Percentiles rank a stretch among this genome's conserved stretches.
Conservation (phyloP, 129 eudicot genomes). For the Apium graveolens region DNA sequence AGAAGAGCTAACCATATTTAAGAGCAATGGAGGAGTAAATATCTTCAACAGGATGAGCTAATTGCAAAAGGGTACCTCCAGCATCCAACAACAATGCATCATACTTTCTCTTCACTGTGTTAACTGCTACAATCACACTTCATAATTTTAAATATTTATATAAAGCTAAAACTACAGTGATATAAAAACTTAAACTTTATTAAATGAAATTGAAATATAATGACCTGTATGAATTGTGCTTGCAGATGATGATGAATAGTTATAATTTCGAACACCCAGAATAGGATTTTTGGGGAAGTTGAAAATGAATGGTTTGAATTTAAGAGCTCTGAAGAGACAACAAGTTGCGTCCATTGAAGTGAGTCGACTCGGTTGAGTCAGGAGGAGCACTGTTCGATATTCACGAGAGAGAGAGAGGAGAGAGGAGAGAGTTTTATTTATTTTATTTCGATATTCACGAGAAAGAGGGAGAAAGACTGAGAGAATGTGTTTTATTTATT, state of each 20-base stretch:
- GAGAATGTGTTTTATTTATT: too few species aligned
- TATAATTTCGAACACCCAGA: conserved; percentile 26
- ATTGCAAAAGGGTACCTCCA: conserved; percentile 90
- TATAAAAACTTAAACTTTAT: neutral
- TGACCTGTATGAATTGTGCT: conserved; percentile 36
- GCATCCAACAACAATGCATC: conserved; percentile 91
- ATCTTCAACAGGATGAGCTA: conserved; percentile 67
- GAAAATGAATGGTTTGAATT: conserved; percentile 38
- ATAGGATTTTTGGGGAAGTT: conserved; percentile 16
- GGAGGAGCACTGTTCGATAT: too few species aligned
- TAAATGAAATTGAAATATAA: neutral
- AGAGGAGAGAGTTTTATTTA: too few species aligned
- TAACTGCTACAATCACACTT: conserved; percentile 15
- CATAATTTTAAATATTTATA: neutral
- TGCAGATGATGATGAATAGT: conserved; percentile 21
- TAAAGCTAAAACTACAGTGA: neutral
- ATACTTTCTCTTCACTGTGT: conserved; percentile 33
- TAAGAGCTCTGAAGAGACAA: conserved; percentile 37
- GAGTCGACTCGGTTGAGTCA: neutral
- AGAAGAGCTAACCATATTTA: conserved; percentile 55
- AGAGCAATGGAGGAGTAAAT: conserved; percentile 58
- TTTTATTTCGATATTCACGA: too few species aligned
- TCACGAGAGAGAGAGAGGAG: too few species aligned
- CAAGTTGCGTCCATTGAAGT: conserved; percentile 39
- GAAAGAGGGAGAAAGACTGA: too few species aligned